phyloP scores from a whole-genome alignment of 2,329 filamentous ascomycete genomes.

The Byssochlamys sp. region DNA sequence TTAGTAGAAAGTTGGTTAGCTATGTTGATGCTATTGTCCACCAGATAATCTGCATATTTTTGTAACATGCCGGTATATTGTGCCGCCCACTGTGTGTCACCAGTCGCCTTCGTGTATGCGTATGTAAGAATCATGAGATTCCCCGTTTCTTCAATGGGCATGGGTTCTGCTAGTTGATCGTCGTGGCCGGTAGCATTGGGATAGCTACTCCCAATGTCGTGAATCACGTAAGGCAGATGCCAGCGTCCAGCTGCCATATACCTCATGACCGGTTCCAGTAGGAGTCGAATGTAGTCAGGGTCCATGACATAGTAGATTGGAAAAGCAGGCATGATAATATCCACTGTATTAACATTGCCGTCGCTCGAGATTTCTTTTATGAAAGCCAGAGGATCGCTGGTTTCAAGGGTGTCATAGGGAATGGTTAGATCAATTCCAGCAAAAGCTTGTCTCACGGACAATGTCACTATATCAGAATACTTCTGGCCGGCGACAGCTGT shows the following conservation, averaged over 20 bases:
- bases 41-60: conserved; percentile 35
- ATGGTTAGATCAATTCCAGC: conserved; percentile 34
- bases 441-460: conserved; percentile 34
- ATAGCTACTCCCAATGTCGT: conserved; percentile 34
- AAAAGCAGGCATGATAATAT: conserved; percentile 36
- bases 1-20: conserved; percentile 34
- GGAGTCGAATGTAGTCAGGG: conserved; percentile 34
- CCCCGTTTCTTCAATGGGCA: conserved; percentile 35
- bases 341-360: conserved; percentile 36
- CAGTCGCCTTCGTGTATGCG: conserved; percentile 30
- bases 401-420: conserved; percentile 23
- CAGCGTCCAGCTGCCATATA: conserved; percentile 34
- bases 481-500: conserved; percentile 25
- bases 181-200: conserved; percentile 34
- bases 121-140: conserved; percentile 32
- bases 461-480: conserved; percentile 33
- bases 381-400: conserved; percentile 25
- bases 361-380: conserved; percentile 38
- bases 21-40: conserved; percentile 31
- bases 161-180: conserved; percentile 29
- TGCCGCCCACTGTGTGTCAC: conserved; percentile 27
- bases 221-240: conserved; percentile 29
- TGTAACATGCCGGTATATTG: conserved; percentile 27
- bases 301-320: conserved; percentile 36
- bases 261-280: conserved; percentile 36